Evolutionary conservation across 176 grass and related monocot species (phyloP).

Genomic region (Triticum monococcum): DNA sequence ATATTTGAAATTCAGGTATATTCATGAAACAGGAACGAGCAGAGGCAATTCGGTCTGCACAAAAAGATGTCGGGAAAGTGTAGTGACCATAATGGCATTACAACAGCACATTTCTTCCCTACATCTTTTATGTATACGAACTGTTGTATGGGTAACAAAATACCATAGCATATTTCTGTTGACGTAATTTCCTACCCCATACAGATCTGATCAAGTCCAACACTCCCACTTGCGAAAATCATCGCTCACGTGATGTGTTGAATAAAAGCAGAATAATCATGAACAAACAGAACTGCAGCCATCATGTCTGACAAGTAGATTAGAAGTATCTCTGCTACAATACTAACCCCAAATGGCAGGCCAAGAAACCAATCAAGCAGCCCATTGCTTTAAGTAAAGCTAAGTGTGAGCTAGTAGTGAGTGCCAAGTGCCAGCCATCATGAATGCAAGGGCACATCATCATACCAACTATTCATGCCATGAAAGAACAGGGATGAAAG

Average conservation of each 20-base stretch:
- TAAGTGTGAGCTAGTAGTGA: background rate
- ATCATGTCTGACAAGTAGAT: background rate
- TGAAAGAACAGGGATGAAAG: background rate
- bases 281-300: background rate
- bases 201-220: background rate
- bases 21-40: background rate
- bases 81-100: background rate
- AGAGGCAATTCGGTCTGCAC: background rate
- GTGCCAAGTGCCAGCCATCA: background rate
- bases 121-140: background rate
- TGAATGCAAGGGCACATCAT: background rate
- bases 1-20: background rate
- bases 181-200: background rate
- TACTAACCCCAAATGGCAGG: background rate
- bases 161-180: background rate
- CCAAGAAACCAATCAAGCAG: background rate
- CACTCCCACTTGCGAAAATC: background rate
- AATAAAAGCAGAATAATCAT: background rate
- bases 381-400: constrained; percentile 5
- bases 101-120: background rate
- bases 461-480: background rate
- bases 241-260: background rate
- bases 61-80: background rate
- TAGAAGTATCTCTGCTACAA: background rate
- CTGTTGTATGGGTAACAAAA: background rate